Percentiles rank a stretch among this genome's conserved stretches.
phyloP scores from a whole-genome alignment of 768 basidiomycete genomes.

The Tricholoma bakamatsutake region DNA sequence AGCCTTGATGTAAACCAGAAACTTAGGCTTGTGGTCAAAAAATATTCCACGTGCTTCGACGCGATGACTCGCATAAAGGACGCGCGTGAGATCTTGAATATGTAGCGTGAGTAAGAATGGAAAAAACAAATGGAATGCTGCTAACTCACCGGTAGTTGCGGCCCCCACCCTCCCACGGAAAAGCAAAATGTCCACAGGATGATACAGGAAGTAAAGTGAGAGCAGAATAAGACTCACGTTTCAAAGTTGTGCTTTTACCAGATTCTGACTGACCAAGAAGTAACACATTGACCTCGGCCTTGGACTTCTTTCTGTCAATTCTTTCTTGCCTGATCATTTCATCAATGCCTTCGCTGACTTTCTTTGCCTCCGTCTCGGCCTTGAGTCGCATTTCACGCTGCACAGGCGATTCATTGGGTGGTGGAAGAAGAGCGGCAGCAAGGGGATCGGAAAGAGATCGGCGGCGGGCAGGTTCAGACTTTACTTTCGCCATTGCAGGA shows the following conservation, averaged over 20 bases:
- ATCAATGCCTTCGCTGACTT: slow-evolving; percentile 73
- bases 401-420: slow-evolving; percentile 61
- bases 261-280: slow-evolving; percentile 87
- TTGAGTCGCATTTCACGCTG: slow-evolving; percentile 61
- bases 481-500: slow-evolving; percentile 34
- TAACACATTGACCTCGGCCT: slow-evolving; percentile 67
- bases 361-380: slow-evolving; percentile 67
- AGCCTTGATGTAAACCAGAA: not conserved
- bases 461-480: slow-evolving; percentile 27
- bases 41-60: not conserved
- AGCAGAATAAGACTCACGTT: slow-evolving; percentile 55
- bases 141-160: slow-evolving; percentile 9
- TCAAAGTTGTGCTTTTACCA: slow-evolving; percentile 83
- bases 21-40: not conserved
- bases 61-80: not conserved
- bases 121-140: not conserved
- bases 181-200: not conserved
- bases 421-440: slow-evolving; percentile 59
- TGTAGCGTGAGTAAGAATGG: slow-evolving; percentile 11
- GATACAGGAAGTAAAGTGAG: slow-evolving; percentile 4
- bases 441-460: slow-evolving; percentile 64
- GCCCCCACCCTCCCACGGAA: not conserved
- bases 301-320: slow-evolving; percentile 51
- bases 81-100: slow-evolving; percentile 9
- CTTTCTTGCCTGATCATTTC: slow-evolving; percentile 67